Evolutionary conservation across 371 early-diverging fungal genomes (phyloP), one percentile per base, ranked within the genome.

Genomic region (Mortierella sp.): DNA sequence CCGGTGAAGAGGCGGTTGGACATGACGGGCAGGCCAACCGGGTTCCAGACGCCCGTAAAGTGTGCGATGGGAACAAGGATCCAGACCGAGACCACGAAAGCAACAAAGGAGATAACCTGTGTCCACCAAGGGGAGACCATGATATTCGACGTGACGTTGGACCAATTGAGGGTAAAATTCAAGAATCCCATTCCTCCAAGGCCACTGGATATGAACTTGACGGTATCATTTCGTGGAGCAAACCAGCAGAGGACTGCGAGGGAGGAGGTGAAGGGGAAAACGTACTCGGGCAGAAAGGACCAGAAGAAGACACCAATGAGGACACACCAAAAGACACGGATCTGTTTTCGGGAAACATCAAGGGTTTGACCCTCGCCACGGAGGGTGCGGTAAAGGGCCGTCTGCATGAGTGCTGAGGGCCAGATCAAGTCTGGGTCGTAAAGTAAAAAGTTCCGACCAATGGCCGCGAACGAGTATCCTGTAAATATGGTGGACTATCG

Each of bases 91-190:
- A 80, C 12, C 8, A 88, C 87, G 63, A 80, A 83, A 32, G 83
- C 80, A 16, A 74, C 72, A 72, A 88, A 88, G 7, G 76, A 48
- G 51, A 83, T 83, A 60, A 83, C 87, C 43, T 87, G 86, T 14
- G 89, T 81, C 89, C 89, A 89, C 88, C 86, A 89, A 6, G 89
- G 89, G n/a, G 80, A 81, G 48, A 86, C 79, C 86, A 85, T 84
- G 79, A 81, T 80, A 11, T 29, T 80, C 12, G 85, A 82, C 8
- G 83, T 83, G 27, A 87, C 74, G 49, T 83, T 80, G 43, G 88
- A 79, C 89, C 89, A 89, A 70, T 87, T 72, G 44, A 89, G 72
- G 3, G 89, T 83, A 46, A 89, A 81, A 82, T 84, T 85, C 55
- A 89, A 38, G 46, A 89, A 79, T 6, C 89, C 89, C 88, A 85